A percentile compares a stretch with the other conserved stretches of the same genome.
Conservation (phyloP, 2,329 filamentous ascomycete species). For the Diaporthe aspalathi region DNA sequence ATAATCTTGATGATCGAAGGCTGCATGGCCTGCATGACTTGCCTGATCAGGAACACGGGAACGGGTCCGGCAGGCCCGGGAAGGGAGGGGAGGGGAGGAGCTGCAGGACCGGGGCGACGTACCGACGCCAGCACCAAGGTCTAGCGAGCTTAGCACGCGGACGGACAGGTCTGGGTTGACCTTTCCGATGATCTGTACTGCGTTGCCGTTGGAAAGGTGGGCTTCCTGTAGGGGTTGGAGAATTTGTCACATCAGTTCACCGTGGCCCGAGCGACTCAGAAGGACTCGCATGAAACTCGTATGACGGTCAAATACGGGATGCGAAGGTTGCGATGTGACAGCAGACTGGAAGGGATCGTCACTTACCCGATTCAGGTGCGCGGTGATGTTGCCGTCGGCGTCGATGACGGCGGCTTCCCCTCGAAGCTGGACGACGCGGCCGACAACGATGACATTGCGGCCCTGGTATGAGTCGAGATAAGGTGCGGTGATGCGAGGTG, state of each 20-base stretch:
- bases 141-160: slow-evolving; percentile 75
- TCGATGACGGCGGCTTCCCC: slow-evolving; percentile 86
- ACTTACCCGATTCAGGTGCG: slow-evolving; percentile 72
- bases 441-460: slow-evolving; percentile 84
- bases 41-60: not conserved
- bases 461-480: slow-evolving; percentile 82
- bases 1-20: not conserved
- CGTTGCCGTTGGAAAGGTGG: slow-evolving; percentile 76
- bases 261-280: not conserved
- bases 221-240: slow-evolving; percentile 65
- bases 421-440: slow-evolving; percentile 84
- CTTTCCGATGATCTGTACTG: slow-evolving; percentile 82
- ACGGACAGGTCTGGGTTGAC: slow-evolving; percentile 79
- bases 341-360: slow-evolving; percentile 3
- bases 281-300: not conserved
- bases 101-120: slow-evolving; percentile 50
- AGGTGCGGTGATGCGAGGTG: slow-evolving; percentile 84
- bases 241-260: not conserved
- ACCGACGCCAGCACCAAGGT: slow-evolving; percentile 78
- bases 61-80: too few relatives aligned
- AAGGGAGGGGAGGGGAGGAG: not conserved
- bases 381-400: slow-evolving; percentile 79
- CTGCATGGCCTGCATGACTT: slow-evolving; percentile 12
- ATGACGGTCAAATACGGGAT: not conserved
- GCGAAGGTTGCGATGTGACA: not conserved